Evolutionary conservation across 352 stramenopile genomes (phyloP).

Genomic region (Phytophthora boehmeriae): DNA sequence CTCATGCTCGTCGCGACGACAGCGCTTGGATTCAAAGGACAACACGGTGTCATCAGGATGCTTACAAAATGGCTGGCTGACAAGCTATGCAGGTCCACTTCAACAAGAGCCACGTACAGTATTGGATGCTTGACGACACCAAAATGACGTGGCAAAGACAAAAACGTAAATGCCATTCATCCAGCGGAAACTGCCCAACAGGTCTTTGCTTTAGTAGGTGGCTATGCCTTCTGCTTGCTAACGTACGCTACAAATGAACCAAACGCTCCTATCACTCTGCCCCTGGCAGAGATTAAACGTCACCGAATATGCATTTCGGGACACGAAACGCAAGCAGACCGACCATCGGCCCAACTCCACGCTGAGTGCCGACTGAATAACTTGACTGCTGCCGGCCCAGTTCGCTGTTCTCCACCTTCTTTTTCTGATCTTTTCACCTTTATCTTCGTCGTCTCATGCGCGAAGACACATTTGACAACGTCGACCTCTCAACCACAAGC

Average conservation of each 20-base stretch:
- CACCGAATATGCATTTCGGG: constrained; percentile 36
- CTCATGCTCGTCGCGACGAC: neutral
- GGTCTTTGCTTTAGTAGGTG: constrained; percentile 33
- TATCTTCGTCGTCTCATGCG: constrained; percentile 15
- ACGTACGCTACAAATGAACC: constrained; percentile 35
- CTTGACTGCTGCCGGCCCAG: constrained; percentile 24
- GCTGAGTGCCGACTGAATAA: constrained; percentile 35
- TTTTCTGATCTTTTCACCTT: constrained; percentile 32
- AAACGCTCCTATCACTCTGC: constrained; percentile 22
- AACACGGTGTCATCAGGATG: neutral
- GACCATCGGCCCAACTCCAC: constrained; percentile 18
- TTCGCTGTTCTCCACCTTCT: constrained; percentile 21
- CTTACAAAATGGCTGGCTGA: constrained; percentile 1
- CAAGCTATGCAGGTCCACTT: neutral
- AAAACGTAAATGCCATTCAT: neutral
- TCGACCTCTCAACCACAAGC: constrained; percentile 15
- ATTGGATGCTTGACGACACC: no score
- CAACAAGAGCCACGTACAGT: no score
- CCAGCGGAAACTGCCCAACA: constrained; percentile 12
- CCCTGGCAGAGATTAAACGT: constrained; percentile 23
- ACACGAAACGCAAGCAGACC: constrained; percentile 33
- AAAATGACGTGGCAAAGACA: constrained; percentile 5
- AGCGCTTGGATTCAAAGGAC: neutral
- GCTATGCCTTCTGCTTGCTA: constrained; percentile 32
- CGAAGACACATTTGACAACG: constrained; percentile 5